Base-by-base conservation (phyloP, 2,329 filamentous ascomycete genomes). In the Aspergillus sp. region DNA sequence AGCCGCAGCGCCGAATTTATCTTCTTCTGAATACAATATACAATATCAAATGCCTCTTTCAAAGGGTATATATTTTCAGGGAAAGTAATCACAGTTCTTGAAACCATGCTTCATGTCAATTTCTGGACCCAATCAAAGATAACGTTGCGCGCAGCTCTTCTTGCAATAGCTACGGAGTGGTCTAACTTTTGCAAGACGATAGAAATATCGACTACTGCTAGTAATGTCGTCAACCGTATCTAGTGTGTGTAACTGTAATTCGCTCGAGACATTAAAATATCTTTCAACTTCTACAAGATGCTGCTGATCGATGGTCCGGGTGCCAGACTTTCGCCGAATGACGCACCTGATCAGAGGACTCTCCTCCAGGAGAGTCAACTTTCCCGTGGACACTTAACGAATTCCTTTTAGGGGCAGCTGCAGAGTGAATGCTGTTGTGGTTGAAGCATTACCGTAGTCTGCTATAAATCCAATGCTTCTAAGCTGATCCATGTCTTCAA, bases 401-500 rank as follows among this genome's bases (percentile, higher is more conserved):
- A 43, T 57, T 46, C 23, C 45, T 15, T 38, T 57, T 61, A 23
- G 22, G 54, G 47, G 41, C 38, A 17, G 31, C 38, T 56, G 59
- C 56, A 62, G 60, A 46, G 28, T 13, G 9, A 52, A 46, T 54
- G 55, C 31, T 54, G 41, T 46, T 41, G 38, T 38, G 19, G 43
- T n/a, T 15, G n/a, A 43, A 38, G 22, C 19, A 51, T 5, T 17
- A 46, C 25, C 45, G 17, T 38, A 31, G 45, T 50, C 17, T 22
- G n/a, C 57, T 56, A 46, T 31, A 48, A 49, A 52, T 41, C 47
- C 46, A 45, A 19, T 28, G 28, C 23, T 55, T 41, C 47, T 52
- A 34, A 52, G 46, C 52, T 47, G 30, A 61, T 55, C 60, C 55
- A 55, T 46, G 48, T 50, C 47, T 61, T 59, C 38, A 45, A 55